Conservation (phyloP, 768 basidiomycete species). For the Gloeostereum incarnatum region DNA sequence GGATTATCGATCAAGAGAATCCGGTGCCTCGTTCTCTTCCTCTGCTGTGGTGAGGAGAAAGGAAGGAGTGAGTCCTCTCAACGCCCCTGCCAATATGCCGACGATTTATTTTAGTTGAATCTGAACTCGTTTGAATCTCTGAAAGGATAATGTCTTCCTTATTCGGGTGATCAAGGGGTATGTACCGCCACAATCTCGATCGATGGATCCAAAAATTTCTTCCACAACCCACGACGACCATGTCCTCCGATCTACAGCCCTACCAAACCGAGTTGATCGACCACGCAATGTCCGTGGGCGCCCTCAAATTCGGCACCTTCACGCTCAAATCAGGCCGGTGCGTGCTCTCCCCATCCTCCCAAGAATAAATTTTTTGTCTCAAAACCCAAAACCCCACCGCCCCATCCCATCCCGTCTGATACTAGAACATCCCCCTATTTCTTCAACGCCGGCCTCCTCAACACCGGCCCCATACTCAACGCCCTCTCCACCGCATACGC, state of each 20-base stretch:
- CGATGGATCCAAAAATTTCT: too few relatives aligned
- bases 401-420: slow-evolving; percentile 2
- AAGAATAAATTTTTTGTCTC: neutral
- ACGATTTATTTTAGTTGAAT: too few relatives aligned
- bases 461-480: slow-evolving; percentile 72
- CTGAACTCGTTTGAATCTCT: too few relatives aligned
- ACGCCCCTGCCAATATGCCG: too few relatives aligned
- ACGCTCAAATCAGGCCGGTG: slow-evolving; percentile 93
- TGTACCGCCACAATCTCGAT: too few relatives aligned
- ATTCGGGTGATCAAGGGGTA: too few relatives aligned
- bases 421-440: slow-evolving; percentile 87
- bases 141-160: too few relatives aligned
- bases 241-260: slow-evolving; percentile 22
- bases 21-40: too few relatives aligned
- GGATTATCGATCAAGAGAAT: too few relatives aligned
- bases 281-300: slow-evolving; percentile 57
- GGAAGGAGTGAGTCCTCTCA: too few relatives aligned
- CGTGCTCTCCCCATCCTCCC: slow-evolving; percentile 16
- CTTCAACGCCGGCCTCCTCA: slow-evolving; percentile 90
- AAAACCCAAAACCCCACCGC: neutral
- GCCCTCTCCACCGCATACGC: slow-evolving; percentile 80
- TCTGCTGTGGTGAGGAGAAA: too few relatives aligned
- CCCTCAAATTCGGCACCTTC: slow-evolving; percentile 86
- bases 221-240: too few relatives aligned
- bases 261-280: slow-evolving; percentile 64